Percentiles rank a stretch among this genome's conserved stretches.
Evolutionary conservation across 2,329 filamentous ascomycete genomes (phyloP).

Genomic region (Leptoxyphium fumago): DNA sequence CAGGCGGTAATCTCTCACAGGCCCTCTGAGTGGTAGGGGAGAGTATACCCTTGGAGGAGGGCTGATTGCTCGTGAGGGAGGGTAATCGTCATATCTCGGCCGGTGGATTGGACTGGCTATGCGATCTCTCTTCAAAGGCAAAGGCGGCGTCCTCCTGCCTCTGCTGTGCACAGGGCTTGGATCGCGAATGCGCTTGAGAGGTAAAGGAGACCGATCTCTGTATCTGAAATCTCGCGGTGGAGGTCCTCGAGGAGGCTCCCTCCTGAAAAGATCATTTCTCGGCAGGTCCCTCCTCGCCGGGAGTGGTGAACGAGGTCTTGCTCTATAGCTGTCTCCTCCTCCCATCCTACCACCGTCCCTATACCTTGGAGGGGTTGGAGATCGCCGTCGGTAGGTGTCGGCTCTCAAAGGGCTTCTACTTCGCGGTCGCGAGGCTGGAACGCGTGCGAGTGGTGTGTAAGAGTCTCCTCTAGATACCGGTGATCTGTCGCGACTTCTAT

Average conservation of each 20-base stretch:
- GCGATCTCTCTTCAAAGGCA: constrained; percentile 24
- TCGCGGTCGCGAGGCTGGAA: constrained; percentile 13
- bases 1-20: constrained; percentile 27
- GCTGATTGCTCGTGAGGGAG: constrained; percentile 22
- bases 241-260: constrained; percentile 14
- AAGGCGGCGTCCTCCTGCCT: constrained; percentile 27
- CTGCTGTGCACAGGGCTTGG: constrained; percentile 32
- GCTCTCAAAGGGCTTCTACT: constrained; percentile 17
- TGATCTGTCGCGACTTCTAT: constrained; percentile 27
- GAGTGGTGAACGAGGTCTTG: constrained; percentile 17
- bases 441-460: constrained; percentile 5
- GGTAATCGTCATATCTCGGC: constrained; percentile 30
- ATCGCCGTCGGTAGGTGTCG: constrained; percentile 16
- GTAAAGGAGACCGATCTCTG: constrained; percentile 28
- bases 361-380: constrained; percentile 16
- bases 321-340: constrained; percentile 21
- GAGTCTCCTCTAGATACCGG: constrained; percentile 28
- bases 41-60: constrained; percentile 28
- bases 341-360: constrained; percentile 12
- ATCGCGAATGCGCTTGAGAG: constrained; percentile 29
- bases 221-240: constrained; percentile 19
- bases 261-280: constrained; percentile 22
- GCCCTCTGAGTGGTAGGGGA: constrained; percentile 11
- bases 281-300: constrained; percentile 17
- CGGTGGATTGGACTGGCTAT: constrained; percentile 25